Evolutionary conservation across 164 flowering plant genomes (phyloP).

Genomic region (Umbellularia californica): DNA sequence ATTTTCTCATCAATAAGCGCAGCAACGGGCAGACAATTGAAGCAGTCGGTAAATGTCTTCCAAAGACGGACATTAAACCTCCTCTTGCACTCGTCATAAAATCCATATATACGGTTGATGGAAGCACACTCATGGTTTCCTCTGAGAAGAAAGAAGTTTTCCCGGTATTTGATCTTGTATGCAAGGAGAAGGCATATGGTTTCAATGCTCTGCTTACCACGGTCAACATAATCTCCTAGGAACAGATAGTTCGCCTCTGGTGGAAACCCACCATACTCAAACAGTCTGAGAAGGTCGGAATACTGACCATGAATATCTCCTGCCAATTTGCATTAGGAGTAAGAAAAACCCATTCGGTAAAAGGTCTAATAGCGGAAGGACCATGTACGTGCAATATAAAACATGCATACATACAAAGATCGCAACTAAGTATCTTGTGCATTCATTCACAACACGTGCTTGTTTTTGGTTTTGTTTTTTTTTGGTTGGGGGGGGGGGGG

Average conservation of each 20-base stretch:
- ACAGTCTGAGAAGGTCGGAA: constrained; percentile 54
- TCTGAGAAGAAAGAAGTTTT: constrained; percentile 56
- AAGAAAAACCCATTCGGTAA: too few species aligned
- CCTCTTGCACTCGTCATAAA: constrained; percentile 64
- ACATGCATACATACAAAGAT: neutral
- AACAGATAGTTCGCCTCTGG: constrained; percentile 58
- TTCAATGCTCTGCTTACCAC: constrained; percentile 69
- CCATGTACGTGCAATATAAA: neutral
- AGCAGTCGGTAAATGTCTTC: constrained; percentile 59
- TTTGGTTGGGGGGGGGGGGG: neutral
- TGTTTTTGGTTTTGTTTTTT: neutral
- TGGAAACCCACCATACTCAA: constrained; percentile 62
- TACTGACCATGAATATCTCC: constrained; percentile 70
- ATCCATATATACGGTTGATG: constrained; percentile 56
- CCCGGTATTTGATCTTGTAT: constrained; percentile 56
- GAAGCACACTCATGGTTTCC: constrained; percentile 67
- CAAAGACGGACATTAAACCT: constrained; percentile 56
- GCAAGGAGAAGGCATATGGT: constrained; percentile 62
- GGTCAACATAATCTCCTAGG: constrained; percentile 65
- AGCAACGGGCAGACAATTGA: constrained; percentile 58
- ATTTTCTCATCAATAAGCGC: constrained; percentile 64
- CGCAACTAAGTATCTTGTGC: neutral
- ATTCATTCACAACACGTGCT: neutral
- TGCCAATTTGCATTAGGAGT: constrained; percentile 9
- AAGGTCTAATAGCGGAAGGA: neutral